phyloP scores from a whole-genome alignment of 2,329 filamentous ascomycete genomes.

The Xylaria sp. region DNA sequence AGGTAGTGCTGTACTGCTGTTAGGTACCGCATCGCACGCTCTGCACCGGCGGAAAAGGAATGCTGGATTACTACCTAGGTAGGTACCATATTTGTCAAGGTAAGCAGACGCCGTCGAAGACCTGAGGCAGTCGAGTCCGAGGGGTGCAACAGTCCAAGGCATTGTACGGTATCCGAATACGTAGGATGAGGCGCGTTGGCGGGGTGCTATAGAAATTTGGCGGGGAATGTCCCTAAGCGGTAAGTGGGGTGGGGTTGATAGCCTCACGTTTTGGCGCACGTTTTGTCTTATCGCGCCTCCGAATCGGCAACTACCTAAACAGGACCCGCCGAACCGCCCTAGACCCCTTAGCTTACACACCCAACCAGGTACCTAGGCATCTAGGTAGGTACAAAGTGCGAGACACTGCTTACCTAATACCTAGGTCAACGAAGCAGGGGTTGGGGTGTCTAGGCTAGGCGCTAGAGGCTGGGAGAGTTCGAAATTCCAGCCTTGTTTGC shows the following conservation, averaged over 20 bases:
- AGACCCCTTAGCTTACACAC: not conserved
- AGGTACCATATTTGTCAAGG: conserved; percentile 29
- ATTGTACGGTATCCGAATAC: not conserved
- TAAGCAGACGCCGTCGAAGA: conserved; percentile 6
- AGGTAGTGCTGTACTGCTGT: no score
- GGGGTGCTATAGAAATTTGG: conserved; percentile 14
- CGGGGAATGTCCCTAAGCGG: conserved; percentile 17
- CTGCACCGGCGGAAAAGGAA: not conserved
- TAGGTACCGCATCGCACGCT: no score
- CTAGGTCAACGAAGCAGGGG: no score
- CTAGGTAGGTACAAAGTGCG: no score
- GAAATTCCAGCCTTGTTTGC: conserved; percentile 18
- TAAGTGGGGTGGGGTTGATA: conserved; percentile 15
- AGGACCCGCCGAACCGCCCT: conserved; percentile 21
- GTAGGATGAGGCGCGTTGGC: conserved; percentile 13
- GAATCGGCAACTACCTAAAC: conserved; percentile 28
- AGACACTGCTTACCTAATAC: not conserved
- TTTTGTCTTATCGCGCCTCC: conserved; percentile 19
- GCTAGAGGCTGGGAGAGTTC: no score
- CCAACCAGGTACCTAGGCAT: no score
- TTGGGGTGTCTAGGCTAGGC: no score
- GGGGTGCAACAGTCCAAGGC: not conserved
- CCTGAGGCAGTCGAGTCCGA: no score
- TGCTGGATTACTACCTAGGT: conserved; percentile 5
- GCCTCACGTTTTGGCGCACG: not conserved